These are phyloP conservation scores for Eimeria tenella DNA, from an alignment of 169 alveolate species.

Conservation along the genomic window DNA sequence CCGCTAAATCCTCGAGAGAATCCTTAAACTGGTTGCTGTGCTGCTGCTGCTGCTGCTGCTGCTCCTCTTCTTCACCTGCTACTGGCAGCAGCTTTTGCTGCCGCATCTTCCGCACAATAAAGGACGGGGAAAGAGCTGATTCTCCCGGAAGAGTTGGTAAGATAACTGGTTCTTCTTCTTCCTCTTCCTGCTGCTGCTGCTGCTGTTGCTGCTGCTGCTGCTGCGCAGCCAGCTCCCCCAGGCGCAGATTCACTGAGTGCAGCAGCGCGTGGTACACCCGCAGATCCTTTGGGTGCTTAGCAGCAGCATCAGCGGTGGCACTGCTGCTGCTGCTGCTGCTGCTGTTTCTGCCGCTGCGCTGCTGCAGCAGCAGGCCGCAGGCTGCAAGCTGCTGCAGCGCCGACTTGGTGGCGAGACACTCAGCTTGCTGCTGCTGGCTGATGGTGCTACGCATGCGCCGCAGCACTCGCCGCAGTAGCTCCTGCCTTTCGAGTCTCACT, in stretches of 20 bases:
- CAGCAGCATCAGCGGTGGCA: not conserved
- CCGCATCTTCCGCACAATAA: not conserved
- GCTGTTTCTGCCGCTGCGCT: constrained; percentile 17
- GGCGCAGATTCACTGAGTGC: constrained; percentile 50
- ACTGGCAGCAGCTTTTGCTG: constrained; percentile 55
- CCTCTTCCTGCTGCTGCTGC: constrained; percentile 23
- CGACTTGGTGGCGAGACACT: constrained; percentile 40
- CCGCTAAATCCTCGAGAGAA: not conserved
- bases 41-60: constrained; percentile 20
- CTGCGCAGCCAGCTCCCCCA: constrained; percentile 39
- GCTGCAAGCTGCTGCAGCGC: constrained; percentile 38
- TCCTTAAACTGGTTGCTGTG: not conserved
- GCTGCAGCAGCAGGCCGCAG: constrained; percentile 43
- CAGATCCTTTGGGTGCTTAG: not conserved
- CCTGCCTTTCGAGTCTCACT: constrained; percentile 23
- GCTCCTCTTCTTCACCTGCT: not conserved
- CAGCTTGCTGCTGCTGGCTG: constrained; percentile 27
- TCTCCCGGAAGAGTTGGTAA: not conserved
- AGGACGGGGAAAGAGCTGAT: constrained; percentile 20
- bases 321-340: not conserved
- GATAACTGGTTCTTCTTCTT: not conserved
- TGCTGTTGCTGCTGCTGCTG: constrained; percentile 36
- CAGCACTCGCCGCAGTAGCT: constrained; percentile 55
- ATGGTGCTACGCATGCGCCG: constrained; percentile 57
- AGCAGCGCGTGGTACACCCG: constrained; percentile 30